These are phyloP conservation scores for Albifimbria verrucaria DNA, from an alignment of 2,329 filamentous ascomycete genomes.

Conservation along the genomic window DNA sequence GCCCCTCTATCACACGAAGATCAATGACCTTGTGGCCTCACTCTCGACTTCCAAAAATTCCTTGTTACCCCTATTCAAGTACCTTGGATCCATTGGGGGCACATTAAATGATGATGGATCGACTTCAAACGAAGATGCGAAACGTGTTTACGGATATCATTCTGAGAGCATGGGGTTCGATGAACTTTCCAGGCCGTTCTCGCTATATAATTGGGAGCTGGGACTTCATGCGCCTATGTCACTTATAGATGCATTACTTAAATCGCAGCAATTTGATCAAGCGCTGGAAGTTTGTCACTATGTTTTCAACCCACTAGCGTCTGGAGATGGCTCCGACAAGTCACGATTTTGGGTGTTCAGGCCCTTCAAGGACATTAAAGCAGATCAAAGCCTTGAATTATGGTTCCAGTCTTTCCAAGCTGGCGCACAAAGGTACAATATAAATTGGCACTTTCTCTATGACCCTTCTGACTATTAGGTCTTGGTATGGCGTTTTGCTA, in stretches of 20 bases:
- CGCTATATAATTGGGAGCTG: neutral
- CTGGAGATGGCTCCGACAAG: neutral
- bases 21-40: neutral
- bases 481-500: no score
- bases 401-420: neutral
- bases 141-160: neutral
- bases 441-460: no score
- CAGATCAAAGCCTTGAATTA: neutral
- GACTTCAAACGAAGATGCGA: neutral
- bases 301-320: neutral
- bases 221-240: neutral
- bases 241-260: neutral
- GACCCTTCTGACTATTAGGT: no score
- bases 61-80: neutral
- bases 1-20: neutral
- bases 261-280: neutral
- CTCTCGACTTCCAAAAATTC: neutral
- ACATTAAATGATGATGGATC: neutral
- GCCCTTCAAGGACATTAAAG: neutral
- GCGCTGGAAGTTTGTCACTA: neutral
- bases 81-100: neutral
- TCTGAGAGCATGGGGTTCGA: neutral
- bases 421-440: neutral
- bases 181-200: neutral
- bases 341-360: neutral